These are phyloP conservation scores for Sarocladiaceae sp. DNA, from an alignment of 2,329 filamentous ascomycete species.

Conservation along the genomic window DNA sequence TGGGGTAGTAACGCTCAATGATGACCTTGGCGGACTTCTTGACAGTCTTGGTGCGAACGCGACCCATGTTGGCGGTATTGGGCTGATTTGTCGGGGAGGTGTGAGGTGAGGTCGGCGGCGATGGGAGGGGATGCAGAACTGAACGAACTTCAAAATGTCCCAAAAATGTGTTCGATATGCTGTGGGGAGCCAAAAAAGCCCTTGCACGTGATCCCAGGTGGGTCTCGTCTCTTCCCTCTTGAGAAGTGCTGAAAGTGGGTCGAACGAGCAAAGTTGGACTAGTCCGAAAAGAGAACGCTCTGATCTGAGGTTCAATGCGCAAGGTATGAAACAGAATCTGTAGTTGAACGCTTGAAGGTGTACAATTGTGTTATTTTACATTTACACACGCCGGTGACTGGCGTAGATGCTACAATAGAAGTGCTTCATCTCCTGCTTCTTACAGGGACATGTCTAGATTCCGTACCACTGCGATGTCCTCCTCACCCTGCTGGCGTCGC, in stretches of 20 bases:
- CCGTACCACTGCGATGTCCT: constrained; percentile 7
- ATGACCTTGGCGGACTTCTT: constrained; percentile 95
- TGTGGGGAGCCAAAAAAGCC: not conserved
- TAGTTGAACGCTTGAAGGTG: not conserved
- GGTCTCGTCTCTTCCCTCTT: too few relatives aligned
- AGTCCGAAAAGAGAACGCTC: too few relatives aligned
- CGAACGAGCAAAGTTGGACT: too few relatives aligned
- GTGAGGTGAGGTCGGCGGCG: constrained; percentile 12
- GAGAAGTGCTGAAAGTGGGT: too few relatives aligned
- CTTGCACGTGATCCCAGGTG: constrained; percentile 20
- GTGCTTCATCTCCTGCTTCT: not conserved
- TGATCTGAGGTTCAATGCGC: too few relatives aligned
- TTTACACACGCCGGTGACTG: not conserved
- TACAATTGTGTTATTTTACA: constrained; percentile 6
- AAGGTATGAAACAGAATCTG: too few relatives aligned
- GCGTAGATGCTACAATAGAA: constrained; percentile 7
- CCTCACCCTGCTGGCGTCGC: not conserved
- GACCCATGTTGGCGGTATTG: constrained; percentile 61
- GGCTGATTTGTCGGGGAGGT: constrained; percentile 22
- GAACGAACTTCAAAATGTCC: constrained; percentile 5
- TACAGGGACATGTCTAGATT: not conserved
- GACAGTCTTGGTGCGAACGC: constrained; percentile 66
- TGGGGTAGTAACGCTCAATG: constrained; percentile 98
- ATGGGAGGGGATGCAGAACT: constrained; percentile 10
- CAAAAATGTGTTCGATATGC: constrained; percentile 6